Evolutionary conservation across 2,329 filamentous ascomycete species (phyloP).

Genomic region (Myriosclerotinia curreyana): DNA sequence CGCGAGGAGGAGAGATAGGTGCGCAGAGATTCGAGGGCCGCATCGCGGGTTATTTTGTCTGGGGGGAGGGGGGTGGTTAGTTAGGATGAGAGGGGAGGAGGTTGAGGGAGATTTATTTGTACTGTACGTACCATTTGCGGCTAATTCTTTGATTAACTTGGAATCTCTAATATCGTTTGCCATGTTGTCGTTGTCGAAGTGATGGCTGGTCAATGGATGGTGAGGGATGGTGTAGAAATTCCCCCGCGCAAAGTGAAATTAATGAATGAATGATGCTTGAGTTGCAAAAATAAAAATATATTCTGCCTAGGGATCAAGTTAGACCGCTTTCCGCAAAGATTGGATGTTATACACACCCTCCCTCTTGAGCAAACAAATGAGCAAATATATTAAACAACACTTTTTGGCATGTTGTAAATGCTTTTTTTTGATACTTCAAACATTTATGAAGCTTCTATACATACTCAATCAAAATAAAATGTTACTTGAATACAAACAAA

Average conservation of each 20-base stretch:
- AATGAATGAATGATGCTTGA: neutral
- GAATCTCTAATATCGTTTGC: slow-evolving; percentile 37
- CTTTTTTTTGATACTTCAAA: too few relatives aligned
- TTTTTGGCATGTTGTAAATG: too few relatives aligned
- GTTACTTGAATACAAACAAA: too few relatives aligned
- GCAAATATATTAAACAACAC: too few relatives aligned
- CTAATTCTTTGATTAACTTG: slow-evolving; percentile 40
- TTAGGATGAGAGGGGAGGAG: neutral
- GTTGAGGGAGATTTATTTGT: neutral
- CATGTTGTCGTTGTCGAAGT: slow-evolving; percentile 23
- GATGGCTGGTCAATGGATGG: too few relatives aligned
- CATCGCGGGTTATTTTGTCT: slow-evolving; percentile 77
- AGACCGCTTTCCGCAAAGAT: neutral
- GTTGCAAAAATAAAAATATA: slow-evolving; percentile 19
- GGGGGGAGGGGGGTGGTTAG: slow-evolving; percentile 20
- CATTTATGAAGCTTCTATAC: too few relatives aligned
- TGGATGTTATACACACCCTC: neutral
- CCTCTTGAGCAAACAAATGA: neutral
- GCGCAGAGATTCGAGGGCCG: slow-evolving; percentile 72
- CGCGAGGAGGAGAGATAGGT: slow-evolving; percentile 65
- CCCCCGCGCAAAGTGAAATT: slow-evolving; percentile 7
- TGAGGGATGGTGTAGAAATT: neutral
- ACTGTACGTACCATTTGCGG: slow-evolving; percentile 37
- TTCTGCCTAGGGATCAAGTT: neutral
- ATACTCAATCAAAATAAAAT: too few relatives aligned